phyloP scores from a whole-genome alignment of 768 basidiomycete genomes.

The Xerocomellus chrysenteron region DNA sequence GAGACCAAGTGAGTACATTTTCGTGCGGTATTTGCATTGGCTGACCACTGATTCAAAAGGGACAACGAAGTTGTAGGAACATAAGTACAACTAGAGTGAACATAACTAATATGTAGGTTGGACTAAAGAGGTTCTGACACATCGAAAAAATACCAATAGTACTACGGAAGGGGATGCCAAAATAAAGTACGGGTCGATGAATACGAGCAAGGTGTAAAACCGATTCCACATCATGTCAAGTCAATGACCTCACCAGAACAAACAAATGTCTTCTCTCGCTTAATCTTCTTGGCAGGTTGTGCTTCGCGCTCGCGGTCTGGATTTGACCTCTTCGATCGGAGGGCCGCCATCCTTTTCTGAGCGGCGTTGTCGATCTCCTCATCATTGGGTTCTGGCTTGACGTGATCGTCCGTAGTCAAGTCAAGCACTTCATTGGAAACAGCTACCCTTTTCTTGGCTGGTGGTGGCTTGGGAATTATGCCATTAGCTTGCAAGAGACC shows the following conservation, averaged over 20 bases:
- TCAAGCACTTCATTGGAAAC: slow-evolving; percentile 20
- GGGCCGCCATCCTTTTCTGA: not conserved
- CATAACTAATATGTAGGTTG: not conserved
- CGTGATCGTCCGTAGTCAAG: slow-evolving; percentile 9
- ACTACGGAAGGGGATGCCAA: not conserved
- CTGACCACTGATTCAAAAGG: not conserved
- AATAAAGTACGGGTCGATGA: not conserved
- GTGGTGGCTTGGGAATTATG: slow-evolving; percentile 20
- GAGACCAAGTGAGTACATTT: not conserved
- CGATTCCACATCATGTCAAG: slow-evolving; percentile 23
- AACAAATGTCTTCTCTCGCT: slow-evolving; percentile 20
- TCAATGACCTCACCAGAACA: slow-evolving; percentile 29
- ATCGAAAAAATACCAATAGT: not conserved
- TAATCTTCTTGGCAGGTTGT: slow-evolving; percentile 26
- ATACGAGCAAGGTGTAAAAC: not conserved
- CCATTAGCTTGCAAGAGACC: slow-evolving; percentile 30
- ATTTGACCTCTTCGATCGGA: slow-evolving; percentile 5
- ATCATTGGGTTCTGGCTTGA: slow-evolving; percentile 10
- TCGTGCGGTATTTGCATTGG: not conserved
- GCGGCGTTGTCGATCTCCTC: slow-evolving; percentile 10
- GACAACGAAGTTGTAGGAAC: not conserved
- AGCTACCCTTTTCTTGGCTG: not conserved
- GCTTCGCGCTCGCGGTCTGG: not conserved
- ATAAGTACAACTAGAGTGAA: not conserved
- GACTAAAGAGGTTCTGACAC: not conserved